Evolutionary conservation across 371 early-diverging fungal genomes (phyloP).

Genomic region (Apophysomyces ossiformis): DNA sequence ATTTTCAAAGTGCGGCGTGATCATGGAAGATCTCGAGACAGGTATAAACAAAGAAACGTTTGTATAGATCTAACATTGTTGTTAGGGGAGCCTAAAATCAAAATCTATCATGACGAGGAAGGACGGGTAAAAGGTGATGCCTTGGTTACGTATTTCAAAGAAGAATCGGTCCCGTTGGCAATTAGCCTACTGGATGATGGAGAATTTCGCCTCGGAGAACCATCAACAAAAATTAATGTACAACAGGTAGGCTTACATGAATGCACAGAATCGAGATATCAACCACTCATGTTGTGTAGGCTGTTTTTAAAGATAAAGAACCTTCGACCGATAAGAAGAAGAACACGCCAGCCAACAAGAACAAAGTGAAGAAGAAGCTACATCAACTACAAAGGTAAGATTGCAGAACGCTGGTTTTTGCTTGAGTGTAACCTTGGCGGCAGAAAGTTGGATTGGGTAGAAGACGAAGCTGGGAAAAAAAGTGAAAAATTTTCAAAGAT

Average conservation of each 20-base stretch:
- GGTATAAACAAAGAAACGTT: constrained; percentile 33
- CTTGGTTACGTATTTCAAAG: constrained; percentile 87
- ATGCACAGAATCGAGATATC: constrained; percentile 4
- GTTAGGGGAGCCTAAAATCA: constrained; percentile 84
- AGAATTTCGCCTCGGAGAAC: constrained; percentile 71
- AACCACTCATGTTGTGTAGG: constrained; percentile 37
- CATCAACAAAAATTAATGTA: constrained; percentile 68
- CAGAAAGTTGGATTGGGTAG: constrained; percentile 93
- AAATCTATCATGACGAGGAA: constrained; percentile 79
- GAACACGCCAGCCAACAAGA: constrained; percentile 54
- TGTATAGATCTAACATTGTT: neutral
- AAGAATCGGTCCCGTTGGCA: constrained; percentile 87
- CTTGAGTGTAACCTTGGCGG: neutral
- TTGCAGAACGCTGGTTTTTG: neutral
- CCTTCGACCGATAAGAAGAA: constrained; percentile 35
- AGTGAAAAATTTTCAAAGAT: constrained; percentile 78
- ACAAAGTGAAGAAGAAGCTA: constrained; percentile 70
- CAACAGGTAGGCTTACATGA: constrained; percentile 53
- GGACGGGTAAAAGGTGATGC: constrained; percentile 88
- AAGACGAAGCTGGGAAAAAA: constrained; percentile 74
- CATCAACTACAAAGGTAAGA: constrained; percentile 77
- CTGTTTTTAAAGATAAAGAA: constrained; percentile 73
- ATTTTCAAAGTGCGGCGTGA: constrained; percentile 89
- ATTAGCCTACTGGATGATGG: constrained; percentile 86
- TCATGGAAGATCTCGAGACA: constrained; percentile 82